These are phyloP conservation scores for Mortierella sp. DNA, from an alignment of 371 early-diverging fungal species.

Conservation along the genomic window DNA sequence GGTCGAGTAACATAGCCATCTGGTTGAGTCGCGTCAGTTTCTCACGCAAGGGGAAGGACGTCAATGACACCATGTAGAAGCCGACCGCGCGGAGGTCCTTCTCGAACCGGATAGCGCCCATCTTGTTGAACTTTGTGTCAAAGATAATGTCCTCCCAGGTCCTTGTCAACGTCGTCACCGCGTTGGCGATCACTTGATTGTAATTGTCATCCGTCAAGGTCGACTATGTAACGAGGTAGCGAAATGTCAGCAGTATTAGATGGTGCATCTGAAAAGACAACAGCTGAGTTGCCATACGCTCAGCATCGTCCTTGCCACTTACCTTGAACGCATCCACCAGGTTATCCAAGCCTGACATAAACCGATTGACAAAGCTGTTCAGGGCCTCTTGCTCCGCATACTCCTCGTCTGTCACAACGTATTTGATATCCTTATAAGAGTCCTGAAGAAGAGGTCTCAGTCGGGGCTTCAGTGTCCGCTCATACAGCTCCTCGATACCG, in stretches of 20 bases:
- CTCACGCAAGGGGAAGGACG: constrained; percentile 78
- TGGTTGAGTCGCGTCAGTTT: constrained; percentile 85
- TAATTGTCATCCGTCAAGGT: constrained; percentile 80
- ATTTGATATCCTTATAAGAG: constrained; percentile 87
- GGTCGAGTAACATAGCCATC: constrained; percentile 83
- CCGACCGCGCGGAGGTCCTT: constrained; percentile 87
- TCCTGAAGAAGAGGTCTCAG: constrained; percentile 85
- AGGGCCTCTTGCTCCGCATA: constrained; percentile 87
- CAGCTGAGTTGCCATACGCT: background rate
- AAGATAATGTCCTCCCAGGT: constrained; percentile 93
- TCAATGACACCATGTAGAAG: constrained; percentile 75
- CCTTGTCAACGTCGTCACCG: constrained; percentile 74
- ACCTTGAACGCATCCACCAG: constrained; percentile 73
- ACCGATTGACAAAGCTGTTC: constrained; percentile 84
- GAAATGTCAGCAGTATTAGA: background rate
- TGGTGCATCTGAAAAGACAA: no score
- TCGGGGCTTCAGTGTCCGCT: constrained; percentile 84
- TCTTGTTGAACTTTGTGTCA: constrained; percentile 84
- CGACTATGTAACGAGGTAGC: constrained; percentile 46
- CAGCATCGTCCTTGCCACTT: constrained; percentile 1
- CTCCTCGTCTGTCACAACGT: constrained; percentile 91
- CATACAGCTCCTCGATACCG: constrained; percentile 85
- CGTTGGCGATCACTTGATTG: constrained; percentile 68
- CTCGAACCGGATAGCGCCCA: constrained; percentile 90
- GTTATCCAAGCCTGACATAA: constrained; percentile 74